Base-by-base conservation (phyloP, 805 yeast species). In the Yarrowia bubula region DNA sequence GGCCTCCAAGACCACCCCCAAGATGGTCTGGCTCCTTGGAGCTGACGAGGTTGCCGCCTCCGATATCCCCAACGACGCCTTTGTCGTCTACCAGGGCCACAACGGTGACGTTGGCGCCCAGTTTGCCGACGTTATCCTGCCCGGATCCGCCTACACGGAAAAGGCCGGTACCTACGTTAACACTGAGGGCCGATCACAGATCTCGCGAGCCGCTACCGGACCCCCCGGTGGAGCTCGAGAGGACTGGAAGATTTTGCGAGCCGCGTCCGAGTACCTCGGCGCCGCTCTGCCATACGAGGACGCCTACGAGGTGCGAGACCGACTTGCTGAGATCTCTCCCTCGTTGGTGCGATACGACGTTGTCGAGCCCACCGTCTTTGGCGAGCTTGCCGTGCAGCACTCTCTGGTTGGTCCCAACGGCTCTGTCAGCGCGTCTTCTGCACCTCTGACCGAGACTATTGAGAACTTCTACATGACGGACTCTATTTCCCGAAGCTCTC, bases 21-120 rank as follows among this genome's bases (percentile, higher is more conserved):
- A 90, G 79, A 81, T 90, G 74, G 83, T 90, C 63, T 90, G 88
- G 79, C 80, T 90, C 71, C 81, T 90, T 65, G 95, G 93, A 47
- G 96, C 96, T 39, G 96, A 90, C 75, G 96, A 90, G 77, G 75
- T 89, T 68, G 78, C 81, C 67, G 84, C 86, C 67, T 77, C 81
- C 66, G 88, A 87, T 67, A 84, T 90, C 70, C 96, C 96, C 69
- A 80, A 81, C 75, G 95, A 90, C 74, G 90, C 96, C 3, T 90
- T 90, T 75, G 96, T 90, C 35, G 86, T 90, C 63, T 90, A 90
- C 78, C 91, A 90, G 78, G 96, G 96, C 65, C 96, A 90, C 77
- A 96, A 90, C 77, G 96, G 96, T 78, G 96, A 90, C 71, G 76
- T 83, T 22, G 96, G 96, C 70, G 96, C 96, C 33, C 86, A 93